Evolutionary conservation across 2,329 filamentous ascomycete genomes (phyloP).

Genomic region (Trichoderma aggressivum): DNA sequence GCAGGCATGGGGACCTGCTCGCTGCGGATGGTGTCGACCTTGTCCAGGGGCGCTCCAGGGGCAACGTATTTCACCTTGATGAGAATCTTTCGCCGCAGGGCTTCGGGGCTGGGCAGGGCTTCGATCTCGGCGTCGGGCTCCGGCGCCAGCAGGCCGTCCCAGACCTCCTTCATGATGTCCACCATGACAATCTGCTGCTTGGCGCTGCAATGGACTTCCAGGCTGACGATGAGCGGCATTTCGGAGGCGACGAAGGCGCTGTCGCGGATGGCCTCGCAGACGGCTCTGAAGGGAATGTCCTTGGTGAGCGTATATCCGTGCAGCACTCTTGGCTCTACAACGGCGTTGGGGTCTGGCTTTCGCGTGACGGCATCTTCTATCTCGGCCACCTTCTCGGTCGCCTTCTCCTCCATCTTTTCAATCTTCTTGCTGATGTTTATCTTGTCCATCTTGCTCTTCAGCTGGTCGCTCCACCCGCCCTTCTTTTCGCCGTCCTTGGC

Average conservation of each 20-base stretch:
- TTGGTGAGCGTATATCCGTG: slow-evolving; percentile 91
- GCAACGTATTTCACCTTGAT: slow-evolving; percentile 75
- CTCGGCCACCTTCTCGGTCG: slow-evolving; percentile 17
- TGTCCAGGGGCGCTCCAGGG: slow-evolving; percentile 34
- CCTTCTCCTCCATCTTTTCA: slow-evolving; percentile 30
- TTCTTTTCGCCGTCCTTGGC: slow-evolving; percentile 44
- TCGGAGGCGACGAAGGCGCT: slow-evolving; percentile 72
- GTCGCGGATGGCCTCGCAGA: slow-evolving; percentile 76
- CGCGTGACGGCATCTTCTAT: slow-evolving; percentile 2
- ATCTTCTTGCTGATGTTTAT: slow-evolving; percentile 45
- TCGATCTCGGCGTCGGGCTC: slow-evolving; percentile 44
- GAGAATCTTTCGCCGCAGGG: slow-evolving; percentile 73
- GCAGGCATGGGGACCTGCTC: slow-evolving; percentile 37
- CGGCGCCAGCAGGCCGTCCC: slow-evolving; percentile 69
- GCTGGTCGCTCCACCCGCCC: slow-evolving; percentile 55
- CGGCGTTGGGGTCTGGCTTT: slow-evolving; percentile 29
- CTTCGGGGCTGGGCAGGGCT: slow-evolving; percentile 63
- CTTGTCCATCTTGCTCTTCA: slow-evolving; percentile 57
- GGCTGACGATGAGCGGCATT: slow-evolving; percentile 85
- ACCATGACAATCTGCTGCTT: slow-evolving; percentile 90
- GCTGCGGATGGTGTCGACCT: slow-evolving; percentile 34
- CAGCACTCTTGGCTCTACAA: slow-evolving; percentile 70
- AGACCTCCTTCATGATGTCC: slow-evolving; percentile 81
- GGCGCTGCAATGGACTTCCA: slow-evolving; percentile 81
- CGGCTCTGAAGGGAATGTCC: slow-evolving; percentile 79